These are phyloP conservation scores for Reutealis trisperma DNA, from an alignment of 345 rosid species.

Conservation along the genomic window DNA sequence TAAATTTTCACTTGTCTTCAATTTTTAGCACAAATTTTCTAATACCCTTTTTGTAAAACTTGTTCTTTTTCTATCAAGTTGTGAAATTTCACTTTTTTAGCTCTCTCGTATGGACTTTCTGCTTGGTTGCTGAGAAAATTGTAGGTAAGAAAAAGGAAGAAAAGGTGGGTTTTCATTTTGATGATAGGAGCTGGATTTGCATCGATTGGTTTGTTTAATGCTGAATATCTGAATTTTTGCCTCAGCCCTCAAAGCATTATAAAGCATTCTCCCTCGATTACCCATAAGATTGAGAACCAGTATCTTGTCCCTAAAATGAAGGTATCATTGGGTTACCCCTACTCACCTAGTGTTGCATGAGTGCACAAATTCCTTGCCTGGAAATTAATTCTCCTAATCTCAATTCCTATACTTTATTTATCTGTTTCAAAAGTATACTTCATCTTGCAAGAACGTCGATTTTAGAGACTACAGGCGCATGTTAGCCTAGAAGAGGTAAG, in stretches of 20 bases:
- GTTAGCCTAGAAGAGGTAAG: too few species aligned
- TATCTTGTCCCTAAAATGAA: slow-evolving; percentile 75
- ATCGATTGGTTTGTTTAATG: slow-evolving; percentile 22
- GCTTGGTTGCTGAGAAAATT: slow-evolving; percentile 1
- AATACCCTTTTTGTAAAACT: not conserved
- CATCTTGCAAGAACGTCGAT: not conserved
- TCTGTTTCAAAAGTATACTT: not conserved
- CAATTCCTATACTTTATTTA: not conserved
- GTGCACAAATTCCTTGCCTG: not conserved
- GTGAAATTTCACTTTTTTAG: not conserved
- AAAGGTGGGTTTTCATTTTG: not conserved
- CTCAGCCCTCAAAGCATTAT: too few species aligned
- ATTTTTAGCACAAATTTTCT: not conserved
- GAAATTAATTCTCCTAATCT: slow-evolving; percentile 11
- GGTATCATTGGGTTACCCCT: slow-evolving; percentile 71
- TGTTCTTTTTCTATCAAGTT: not conserved
- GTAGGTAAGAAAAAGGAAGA: not conserved
- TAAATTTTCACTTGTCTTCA: not conserved
- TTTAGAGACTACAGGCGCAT: not conserved
- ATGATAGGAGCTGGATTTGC: not conserved
- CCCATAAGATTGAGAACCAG: slow-evolving; percentile 75
- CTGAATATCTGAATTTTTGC: slow-evolving; percentile 49
- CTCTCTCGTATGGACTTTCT: not conserved
- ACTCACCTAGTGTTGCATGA: slow-evolving; percentile 45
- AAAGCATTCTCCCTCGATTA: slow-evolving; percentile 64